Percentiles rank a stretch among this genome's conserved stretches.
Conservation (phyloP, 495 filamentous ascomycete species). For the Xylaria curta region DNA sequence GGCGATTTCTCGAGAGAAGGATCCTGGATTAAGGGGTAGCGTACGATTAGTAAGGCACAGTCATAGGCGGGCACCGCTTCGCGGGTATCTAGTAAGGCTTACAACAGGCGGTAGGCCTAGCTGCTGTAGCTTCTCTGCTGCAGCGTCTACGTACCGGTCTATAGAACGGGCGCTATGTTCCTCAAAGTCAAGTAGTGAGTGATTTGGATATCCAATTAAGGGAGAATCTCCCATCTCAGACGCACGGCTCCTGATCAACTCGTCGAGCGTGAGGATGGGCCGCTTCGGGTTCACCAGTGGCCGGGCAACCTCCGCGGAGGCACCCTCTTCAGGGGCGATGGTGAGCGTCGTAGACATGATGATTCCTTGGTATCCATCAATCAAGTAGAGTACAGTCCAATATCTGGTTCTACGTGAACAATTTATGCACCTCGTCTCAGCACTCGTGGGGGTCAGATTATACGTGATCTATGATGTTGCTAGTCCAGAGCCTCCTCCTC, state of each 20-base stretch:
- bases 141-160: constrained; percentile 22
- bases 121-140: constrained; percentile 21
- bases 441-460: background rate
- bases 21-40: constrained; percentile 22
- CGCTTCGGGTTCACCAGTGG: constrained; percentile 1
- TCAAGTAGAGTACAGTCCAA: background rate
- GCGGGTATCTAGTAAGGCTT: background rate
- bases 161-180: constrained; percentile 23
- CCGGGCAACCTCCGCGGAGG: background rate
- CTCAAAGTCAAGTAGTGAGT: constrained; percentile 19
- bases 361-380: background rate
- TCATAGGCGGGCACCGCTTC: constrained; percentile 26
- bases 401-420: background rate
- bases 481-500: background rate
- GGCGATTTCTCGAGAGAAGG: constrained; percentile 40
- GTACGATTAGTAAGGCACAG: background rate
- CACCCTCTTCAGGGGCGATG: background rate
- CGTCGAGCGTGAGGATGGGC: constrained; percentile 20
- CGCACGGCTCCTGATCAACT: constrained; percentile 24
- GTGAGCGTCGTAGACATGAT: constrained; percentile 6
- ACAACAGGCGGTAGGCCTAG: constrained; percentile 19
- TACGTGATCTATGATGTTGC: background rate
- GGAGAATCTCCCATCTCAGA: constrained; percentile 23
- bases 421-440: constrained; percentile 2
- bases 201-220: constrained; percentile 25